Conservation (phyloP, 257 asterid genomes). For the Solanum bukasovii region DNA sequence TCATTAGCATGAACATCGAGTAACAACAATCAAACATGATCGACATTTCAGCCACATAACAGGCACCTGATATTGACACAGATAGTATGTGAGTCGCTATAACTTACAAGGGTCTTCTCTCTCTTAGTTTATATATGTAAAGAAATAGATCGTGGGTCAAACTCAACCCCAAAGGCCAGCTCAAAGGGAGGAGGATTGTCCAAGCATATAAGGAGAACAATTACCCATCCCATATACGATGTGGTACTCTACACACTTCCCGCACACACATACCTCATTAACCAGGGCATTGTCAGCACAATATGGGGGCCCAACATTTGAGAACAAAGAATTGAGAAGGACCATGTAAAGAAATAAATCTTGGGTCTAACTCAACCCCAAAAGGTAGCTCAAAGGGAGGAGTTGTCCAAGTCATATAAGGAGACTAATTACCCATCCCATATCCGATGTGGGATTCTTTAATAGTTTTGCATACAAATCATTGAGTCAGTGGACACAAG, state of each 20-base stretch:
- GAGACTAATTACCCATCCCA: background rate
- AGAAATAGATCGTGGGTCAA: background rate
- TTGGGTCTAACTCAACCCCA: background rate
- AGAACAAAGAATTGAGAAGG: background rate
- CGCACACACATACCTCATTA: background rate
- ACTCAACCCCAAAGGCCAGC: background rate
- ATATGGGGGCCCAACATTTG: background rate
- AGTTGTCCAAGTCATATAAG: background rate
- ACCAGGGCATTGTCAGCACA: background rate
- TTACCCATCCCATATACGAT: background rate
- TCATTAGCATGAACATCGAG: background rate
- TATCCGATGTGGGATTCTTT: background rate
- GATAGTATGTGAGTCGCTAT: background rate
- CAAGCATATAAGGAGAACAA: background rate
- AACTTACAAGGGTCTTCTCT: background rate
- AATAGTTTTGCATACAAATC: background rate
- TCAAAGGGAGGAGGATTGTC: background rate
- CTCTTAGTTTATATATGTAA: background rate
- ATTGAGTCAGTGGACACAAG: background rate
- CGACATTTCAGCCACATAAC: background rate
- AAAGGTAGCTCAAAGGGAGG: background rate
- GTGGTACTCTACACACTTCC: background rate
- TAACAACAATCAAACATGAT: background rate
- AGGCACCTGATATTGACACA: background rate
- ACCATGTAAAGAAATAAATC: background rate